These are phyloP conservation scores for Xylariaceae sp. DNA, from an alignment of 2,329 filamentous ascomycete species.

Conservation along the genomic window DNA sequence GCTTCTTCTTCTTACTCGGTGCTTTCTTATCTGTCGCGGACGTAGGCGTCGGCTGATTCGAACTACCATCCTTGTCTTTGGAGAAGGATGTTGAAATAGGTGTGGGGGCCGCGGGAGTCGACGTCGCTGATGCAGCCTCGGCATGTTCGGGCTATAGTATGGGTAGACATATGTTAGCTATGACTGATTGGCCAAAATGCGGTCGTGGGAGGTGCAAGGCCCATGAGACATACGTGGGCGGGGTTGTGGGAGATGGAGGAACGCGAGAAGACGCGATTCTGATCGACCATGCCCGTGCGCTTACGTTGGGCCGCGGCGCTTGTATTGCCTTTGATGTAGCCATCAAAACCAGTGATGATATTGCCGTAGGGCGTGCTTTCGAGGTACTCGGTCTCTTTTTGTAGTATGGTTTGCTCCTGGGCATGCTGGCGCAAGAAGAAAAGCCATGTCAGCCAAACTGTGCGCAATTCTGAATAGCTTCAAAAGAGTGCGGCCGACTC, in stretches of 20 bases:
- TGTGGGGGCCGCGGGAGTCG: conserved; percentile 49
- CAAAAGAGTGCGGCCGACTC: conserved; percentile 7
- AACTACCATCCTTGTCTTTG: conserved; percentile 38
- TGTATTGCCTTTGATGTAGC: conserved; percentile 86
- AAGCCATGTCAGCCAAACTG: conserved; percentile 5
- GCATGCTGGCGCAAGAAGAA: conserved; percentile 43
- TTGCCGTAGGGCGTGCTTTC: conserved; percentile 88
- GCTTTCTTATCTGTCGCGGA: conserved; percentile 45
- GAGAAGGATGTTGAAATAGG: conserved; percentile 52
- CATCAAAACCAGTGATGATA: conserved; percentile 96
- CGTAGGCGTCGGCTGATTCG: conserved; percentile 53
- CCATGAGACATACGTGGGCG: conserved; percentile 30
- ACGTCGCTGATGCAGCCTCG: conserved; percentile 40
- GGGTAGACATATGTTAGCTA: not conserved
- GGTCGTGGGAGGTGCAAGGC: not conserved
- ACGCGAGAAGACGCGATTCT: conserved; percentile 69
- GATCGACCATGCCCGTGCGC: conserved; percentile 61
- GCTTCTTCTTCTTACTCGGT: conserved; percentile 47
- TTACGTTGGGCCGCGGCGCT: conserved; percentile 61
- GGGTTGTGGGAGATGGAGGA: conserved; percentile 60
- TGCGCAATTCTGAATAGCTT: not conserved
- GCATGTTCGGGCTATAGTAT: conserved; percentile 35
- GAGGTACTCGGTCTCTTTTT: conserved; percentile 81
- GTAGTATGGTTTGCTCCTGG: conserved; percentile 77
- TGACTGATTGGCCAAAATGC: not conserved